phyloP scores from a whole-genome alignment of 495 filamentous ascomycete genomes.

The Tirmania nivea region DNA sequence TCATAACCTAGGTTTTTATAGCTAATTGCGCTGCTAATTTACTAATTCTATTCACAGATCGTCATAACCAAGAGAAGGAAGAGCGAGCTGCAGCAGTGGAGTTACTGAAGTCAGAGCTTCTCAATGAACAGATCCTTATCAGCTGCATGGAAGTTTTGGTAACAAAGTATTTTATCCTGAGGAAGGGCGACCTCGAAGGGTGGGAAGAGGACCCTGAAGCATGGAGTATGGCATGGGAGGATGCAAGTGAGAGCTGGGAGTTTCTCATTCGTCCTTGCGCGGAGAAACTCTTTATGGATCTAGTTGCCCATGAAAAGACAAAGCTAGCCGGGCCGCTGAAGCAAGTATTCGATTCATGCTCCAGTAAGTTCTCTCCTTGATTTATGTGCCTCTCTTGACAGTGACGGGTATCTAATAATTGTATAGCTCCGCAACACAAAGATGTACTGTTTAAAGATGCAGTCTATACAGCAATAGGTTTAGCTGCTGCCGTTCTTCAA shows the following conservation, averaged over 20 bases:
- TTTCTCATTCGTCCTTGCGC: conserved; percentile 76
- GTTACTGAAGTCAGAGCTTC: conserved; percentile 40
- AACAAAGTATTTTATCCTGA: conserved; percentile 70
- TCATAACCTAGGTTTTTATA: neutral
- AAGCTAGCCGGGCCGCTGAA: conserved; percentile 54
- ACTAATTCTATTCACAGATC: conserved; percentile 22
- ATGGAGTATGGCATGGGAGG: conserved; percentile 73
- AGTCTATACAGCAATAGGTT: conserved; percentile 75
- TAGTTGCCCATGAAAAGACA: conserved; percentile 67
- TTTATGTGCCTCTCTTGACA: too few relatives aligned
- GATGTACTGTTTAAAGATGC: conserved; percentile 75
- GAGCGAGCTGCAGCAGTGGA: conserved; percentile 35
- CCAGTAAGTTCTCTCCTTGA: conserved; percentile 27
- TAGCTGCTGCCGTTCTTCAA: conserved; percentile 55
- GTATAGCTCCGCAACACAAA: conserved; percentile 25
- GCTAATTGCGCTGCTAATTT: neutral
- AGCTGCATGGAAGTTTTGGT: conserved; percentile 67
- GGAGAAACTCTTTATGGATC: conserved; percentile 80
- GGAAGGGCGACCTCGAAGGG: conserved; percentile 59
- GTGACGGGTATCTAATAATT: conserved; percentile 20
- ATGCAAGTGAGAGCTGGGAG: conserved; percentile 57
- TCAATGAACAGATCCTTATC: conserved; percentile 49
- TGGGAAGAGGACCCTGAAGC: conserved; percentile 88
- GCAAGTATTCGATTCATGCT: conserved; percentile 51
- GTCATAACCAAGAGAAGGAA: conserved; percentile 29